These are phyloP conservation scores for Punica granatum DNA, from an alignment of 345 rosid species.

Conservation along the genomic window DNA sequence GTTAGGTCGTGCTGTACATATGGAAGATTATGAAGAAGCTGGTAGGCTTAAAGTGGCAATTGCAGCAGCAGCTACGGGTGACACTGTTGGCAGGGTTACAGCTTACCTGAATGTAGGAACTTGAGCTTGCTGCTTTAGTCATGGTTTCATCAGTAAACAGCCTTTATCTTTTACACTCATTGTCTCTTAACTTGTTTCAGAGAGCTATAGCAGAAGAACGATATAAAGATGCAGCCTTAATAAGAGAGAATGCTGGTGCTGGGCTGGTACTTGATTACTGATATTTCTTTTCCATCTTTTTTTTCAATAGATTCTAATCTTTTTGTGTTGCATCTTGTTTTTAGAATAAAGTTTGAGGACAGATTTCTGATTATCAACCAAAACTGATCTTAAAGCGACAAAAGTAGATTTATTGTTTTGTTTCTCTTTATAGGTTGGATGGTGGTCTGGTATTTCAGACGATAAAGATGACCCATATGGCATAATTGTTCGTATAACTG, in stretches of 20 bases:
- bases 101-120: slow-evolving; percentile 46
- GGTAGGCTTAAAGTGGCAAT: slow-evolving; percentile 83
- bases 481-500: slow-evolving; percentile 72
- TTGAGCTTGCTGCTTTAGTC: slow-evolving; percentile 6
- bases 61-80: slow-evolving; percentile 76
- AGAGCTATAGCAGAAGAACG: slow-evolving; percentile 68
- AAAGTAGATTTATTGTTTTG: not conserved
- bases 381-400: not conserved
- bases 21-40: slow-evolving; percentile 79
- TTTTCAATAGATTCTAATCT: not conserved
- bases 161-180: not conserved
- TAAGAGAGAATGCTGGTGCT: slow-evolving; percentile 81
- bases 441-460: slow-evolving; percentile 93
- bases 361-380: not conserved
- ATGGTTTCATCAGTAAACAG: not conserved
- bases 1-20: slow-evolving; percentile 42
- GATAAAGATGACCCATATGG: slow-evolving; percentile 78
- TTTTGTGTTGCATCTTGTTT: not conserved
- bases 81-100: slow-evolving; percentile 71
- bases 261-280: slow-evolving; percentile 59
- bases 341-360: not conserved
- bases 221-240: slow-evolving; percentile 65
- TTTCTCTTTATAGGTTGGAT: slow-evolving; percentile 59
- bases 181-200: slow-evolving; percentile 28
- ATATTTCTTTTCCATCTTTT: not conserved